Base-by-base conservation (phyloP, 2,329 filamentous ascomycete genomes). In the Periconia macrospinosa region DNA sequence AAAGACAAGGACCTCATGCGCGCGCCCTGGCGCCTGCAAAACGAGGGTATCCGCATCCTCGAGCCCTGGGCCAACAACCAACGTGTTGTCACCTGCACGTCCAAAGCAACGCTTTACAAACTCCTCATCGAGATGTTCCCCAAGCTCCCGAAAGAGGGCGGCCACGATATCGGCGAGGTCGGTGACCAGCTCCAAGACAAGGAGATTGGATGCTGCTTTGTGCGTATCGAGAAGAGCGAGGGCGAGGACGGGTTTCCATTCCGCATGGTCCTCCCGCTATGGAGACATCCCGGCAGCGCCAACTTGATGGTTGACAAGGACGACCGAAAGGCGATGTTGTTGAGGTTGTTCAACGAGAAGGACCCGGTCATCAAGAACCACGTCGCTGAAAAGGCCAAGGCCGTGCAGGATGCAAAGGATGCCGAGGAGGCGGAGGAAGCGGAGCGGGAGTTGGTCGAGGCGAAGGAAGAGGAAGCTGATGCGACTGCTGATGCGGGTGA, bases 281-380 rank as follows among this genome's bases (percentile, higher is more conserved):
- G 94, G 94, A 89, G 95, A 76, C 95, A 92, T 71, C 84, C 96
- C 56, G 87, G 92, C 64, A 93, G 89, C 18, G 81, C 97, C 54
- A 99, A 99, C 73, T 84, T 99, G 50, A 99, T 99, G 94, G 81
- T 99, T 68, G 93, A 94, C 47, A 99, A 99, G 79, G 94, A 99
- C 73, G 94, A 99, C 61, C 86, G 94, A 15, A 88, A 75, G 68
- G 94, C 94, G 1, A 95, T 97, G 91, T 78, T 97, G 63, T 80
- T 97, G 59, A 83, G 94, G 19, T 81, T 99, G 56, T 99, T 88
- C 78, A 95, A 97, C 70, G 93, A 97, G 64, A 88, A 88, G 27
- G 88, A 90, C 0, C 91, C 91, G 3, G 81, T 96, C 45, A 83
- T 96, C 58, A 72, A 69, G 49, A 74, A 74, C 49, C 67, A 72